Base-by-base conservation (phyloP, 192 early-diverging fungal species). In the Podila horticola region DNA sequence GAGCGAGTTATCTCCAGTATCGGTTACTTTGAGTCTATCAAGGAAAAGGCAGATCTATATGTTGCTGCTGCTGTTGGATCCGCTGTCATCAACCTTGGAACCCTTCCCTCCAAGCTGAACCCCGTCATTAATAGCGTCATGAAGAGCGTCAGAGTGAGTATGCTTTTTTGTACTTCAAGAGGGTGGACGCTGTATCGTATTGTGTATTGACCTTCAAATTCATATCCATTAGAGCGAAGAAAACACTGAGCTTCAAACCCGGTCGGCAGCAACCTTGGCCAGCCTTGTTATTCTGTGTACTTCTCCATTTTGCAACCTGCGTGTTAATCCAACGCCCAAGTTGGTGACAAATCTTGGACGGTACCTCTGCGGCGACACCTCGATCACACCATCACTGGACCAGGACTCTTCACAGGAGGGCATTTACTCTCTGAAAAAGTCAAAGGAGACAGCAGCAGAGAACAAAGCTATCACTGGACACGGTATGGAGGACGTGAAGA, bases 281-380 rank as follows among this genome's bases (percentile, higher is more conserved):
- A 90, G 86, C 33, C 82, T 82, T 20, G 81, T 90, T 28, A 82
- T 79, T 0, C 71, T 89, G 19, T 90, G 89, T 71, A 70, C 83
- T 38, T 72, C 68, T 10, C 73, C 83, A 1, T 75, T 88, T 26
- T 89, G 82, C 64, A 63, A 58, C 34, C 38, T 61, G 4, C 75
- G 85, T 9, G 74, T 84, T 3, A 86, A 75, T 30, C 90, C 94
- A 0, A 92, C 87, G 4, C 97, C 97, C 49, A 97, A 98, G 74
- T 89, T 99, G 45, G 82, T 97, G 60, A 93, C 92, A 49, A 99
- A 99, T 73, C 65, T 98, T 63, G 91, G 91, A 20, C 90, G 91
- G 3, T 93, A 95, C 62, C 86, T 95, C 20, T 98, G 97, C 68
- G 89, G 91, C 4, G 97, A 99, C 67, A 90, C 93, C 4, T 75